Conservation (phyloP, 306 rosid genomes). For the Trichosanthes truncata region DNA sequence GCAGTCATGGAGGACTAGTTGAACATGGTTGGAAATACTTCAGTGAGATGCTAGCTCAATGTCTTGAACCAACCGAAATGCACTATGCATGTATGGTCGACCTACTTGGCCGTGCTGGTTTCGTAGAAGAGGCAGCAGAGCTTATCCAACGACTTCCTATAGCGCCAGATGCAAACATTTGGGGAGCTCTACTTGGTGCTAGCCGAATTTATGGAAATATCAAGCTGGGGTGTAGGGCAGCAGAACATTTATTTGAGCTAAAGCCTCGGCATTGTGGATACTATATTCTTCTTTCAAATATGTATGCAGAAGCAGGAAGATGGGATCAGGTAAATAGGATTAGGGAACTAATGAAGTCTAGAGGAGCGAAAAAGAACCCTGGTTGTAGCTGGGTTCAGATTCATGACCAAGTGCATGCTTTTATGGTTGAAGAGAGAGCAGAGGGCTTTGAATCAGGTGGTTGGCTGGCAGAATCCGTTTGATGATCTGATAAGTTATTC, state of each 20-base stretch:
- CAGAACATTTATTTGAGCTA: slow-evolving; percentile 57
- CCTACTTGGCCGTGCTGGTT: slow-evolving; percentile 81
- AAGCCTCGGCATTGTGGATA: slow-evolving; percentile 77
- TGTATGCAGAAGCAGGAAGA: slow-evolving; percentile 85
- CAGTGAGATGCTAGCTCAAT: slow-evolving; percentile 35
- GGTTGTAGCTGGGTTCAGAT: slow-evolving; percentile 81
- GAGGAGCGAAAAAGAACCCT: slow-evolving; percentile 64
- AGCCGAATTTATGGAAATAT: slow-evolving; percentile 69
- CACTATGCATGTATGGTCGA: slow-evolving; percentile 89
- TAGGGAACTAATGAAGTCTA: slow-evolving; percentile 71
- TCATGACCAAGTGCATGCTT: slow-evolving; percentile 45
- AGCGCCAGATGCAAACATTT: slow-evolving; percentile 58
- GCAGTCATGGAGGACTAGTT: slow-evolving; percentile 83
- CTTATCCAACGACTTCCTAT: slow-evolving; percentile 49
- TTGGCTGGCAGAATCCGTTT: slow-evolving; percentile 28
- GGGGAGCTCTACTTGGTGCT: slow-evolving; percentile 94
- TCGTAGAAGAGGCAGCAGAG: slow-evolving; percentile 57
- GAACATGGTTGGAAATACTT: slow-evolving; percentile 61
- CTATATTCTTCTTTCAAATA: slow-evolving; percentile 75
- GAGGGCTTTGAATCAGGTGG: slow-evolving; percentile 31
- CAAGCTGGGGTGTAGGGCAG: slow-evolving; percentile 67
- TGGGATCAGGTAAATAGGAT: slow-evolving; percentile 76
- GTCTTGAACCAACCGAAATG: slow-evolving; percentile 55
- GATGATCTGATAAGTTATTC: slow-evolving; percentile 5
- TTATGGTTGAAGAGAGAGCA: slow-evolving; percentile 50